These are phyloP conservation scores for Pleoardoris graminearum DNA, from an alignment of 2,329 filamentous ascomycete genomes.

Conservation along the genomic window DNA sequence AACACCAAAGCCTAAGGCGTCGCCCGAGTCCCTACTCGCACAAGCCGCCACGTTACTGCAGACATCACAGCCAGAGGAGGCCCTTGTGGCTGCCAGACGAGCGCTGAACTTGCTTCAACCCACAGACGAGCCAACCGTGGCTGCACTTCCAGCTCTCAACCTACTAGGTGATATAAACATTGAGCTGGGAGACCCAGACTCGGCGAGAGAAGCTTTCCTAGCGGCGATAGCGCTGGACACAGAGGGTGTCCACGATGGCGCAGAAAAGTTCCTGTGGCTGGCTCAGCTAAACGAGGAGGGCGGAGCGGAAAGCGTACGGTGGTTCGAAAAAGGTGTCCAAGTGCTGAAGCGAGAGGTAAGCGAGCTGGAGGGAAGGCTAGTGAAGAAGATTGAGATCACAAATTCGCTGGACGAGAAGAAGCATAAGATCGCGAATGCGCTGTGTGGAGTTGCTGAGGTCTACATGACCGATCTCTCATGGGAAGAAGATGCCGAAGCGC, in stretches of 20 bases:
- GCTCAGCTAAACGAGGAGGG: constrained; percentile 79
- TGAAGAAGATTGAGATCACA: constrained; percentile 39
- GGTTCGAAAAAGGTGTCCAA: constrained; percentile 69
- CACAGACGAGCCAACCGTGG: constrained; percentile 42
- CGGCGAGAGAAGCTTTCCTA: constrained; percentile 72
- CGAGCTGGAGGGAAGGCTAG: constrained; percentile 56
- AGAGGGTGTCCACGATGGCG: constrained; percentile 78
- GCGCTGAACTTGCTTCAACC: constrained; percentile 56
- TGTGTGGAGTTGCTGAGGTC: constrained; percentile 92
- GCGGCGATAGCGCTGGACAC: constrained; percentile 75
- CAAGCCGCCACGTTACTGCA: constrained; percentile 61
- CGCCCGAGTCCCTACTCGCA: constrained; percentile 59
- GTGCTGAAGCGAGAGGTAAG: constrained; percentile 74
- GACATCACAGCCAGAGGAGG: constrained; percentile 61
- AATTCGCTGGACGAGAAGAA: constrained; percentile 67
- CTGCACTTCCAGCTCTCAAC: constrained; percentile 68
- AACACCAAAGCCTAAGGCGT: constrained; percentile 52
- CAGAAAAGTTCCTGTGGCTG: constrained; percentile 93
- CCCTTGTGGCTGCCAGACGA: constrained; percentile 58
- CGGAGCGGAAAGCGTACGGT: constrained; percentile 61
- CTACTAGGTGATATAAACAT: constrained; percentile 80
- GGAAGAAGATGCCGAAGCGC: constrained; percentile 86
- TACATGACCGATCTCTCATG: constrained; percentile 97
- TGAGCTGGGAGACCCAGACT: constrained; percentile 78
- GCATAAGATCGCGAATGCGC: constrained; percentile 81